A percentile compares a stretch with the other conserved stretches of the same genome.
These are phyloP conservation scores for Rhizoclosmatium sp. DNA, from an alignment of 192 early-diverging fungal genomes.

Conservation along the genomic window DNA sequence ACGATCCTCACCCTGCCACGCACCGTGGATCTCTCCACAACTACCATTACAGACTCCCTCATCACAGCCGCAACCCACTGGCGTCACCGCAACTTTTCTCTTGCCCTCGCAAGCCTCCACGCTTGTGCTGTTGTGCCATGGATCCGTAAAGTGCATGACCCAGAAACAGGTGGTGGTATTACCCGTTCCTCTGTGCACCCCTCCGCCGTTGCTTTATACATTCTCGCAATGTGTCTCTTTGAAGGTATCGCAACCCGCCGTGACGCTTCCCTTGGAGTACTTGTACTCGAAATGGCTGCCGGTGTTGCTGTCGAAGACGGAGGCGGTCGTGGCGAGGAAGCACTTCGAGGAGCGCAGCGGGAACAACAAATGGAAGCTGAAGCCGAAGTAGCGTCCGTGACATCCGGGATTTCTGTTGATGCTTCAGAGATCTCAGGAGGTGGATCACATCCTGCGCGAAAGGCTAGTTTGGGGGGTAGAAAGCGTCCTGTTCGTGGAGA, in stretches of 20 bases:
- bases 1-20: not conserved
- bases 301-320: slow-evolving; percentile 34
- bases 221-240: slow-evolving; percentile 33
- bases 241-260: slow-evolving; percentile 5
- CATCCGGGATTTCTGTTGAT: not conserved
- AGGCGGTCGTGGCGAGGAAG: not conserved
- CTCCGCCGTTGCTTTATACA: slow-evolving; percentile 20
- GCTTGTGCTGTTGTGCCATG: slow-evolving; percentile 27
- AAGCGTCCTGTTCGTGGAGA: not conserved
- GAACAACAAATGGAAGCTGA: not conserved
- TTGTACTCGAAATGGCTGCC: slow-evolving; percentile 31
- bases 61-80: not conserved
- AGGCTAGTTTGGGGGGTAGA: not conserved
- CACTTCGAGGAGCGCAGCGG: not conserved
- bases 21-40: not conserved
- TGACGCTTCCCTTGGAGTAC: slow-evolving; percentile 10
- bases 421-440: not conserved
- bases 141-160: not conserved
- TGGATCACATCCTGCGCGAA: not conserved
- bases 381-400: not conserved
- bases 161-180: not conserved
- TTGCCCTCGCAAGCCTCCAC: slow-evolving; percentile 10
- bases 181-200: slow-evolving; percentile 21
- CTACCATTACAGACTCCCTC: not conserved
- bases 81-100: not conserved